Evolutionary conservation across 192 early-diverging fungal species (phyloP).

Genomic region (Jimgerdemannia flammicorona): DNA sequence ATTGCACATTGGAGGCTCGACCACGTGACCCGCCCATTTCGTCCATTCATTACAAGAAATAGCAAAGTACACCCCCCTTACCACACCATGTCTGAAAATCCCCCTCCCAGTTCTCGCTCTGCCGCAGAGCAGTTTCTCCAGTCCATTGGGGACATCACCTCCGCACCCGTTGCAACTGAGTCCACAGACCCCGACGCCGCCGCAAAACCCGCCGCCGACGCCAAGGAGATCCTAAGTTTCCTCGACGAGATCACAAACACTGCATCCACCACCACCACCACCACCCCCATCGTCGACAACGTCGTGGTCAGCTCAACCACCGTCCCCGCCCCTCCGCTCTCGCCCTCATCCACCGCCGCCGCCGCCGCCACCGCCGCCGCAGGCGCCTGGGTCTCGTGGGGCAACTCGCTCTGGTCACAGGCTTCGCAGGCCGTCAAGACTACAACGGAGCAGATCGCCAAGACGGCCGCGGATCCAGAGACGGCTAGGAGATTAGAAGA

Average conservation of each 20-base stretch:
- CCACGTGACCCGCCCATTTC: too few species aligned
- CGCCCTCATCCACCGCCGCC: conserved; percentile 18
- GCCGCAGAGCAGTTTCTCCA: conserved; percentile 37
- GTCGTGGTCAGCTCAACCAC: conserved; percentile 13
- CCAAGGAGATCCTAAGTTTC: conserved; percentile 34
- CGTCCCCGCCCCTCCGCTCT: conserved; percentile 13
- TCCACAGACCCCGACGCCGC: neutral
- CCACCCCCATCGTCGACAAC: neutral
- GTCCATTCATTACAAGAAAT: too few species aligned
- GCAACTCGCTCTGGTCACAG: conserved; percentile 42
- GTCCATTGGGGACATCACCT: conserved; percentile 24
- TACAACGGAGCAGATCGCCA: conserved; percentile 48
- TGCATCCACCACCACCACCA: conserved; percentile 19
- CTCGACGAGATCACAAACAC: conserved; percentile 19
- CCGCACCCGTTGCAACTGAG: conserved; percentile 4
- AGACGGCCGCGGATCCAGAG: conserved; percentile 44
- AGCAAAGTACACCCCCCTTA: neutral
- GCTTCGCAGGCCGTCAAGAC: conserved; percentile 56
- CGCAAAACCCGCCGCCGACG: conserved; percentile 8
- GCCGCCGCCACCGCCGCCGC: conserved; percentile 17
- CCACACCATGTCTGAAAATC: neutral
- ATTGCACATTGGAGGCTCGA: too few species aligned
- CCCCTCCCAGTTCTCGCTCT: neutral
- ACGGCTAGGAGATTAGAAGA: conserved; percentile 44
- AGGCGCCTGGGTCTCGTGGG: conserved; percentile 37